Evolutionary conservation across 2,329 filamentous ascomycete genomes (phyloP).

Genomic region (Thelonectria discophora): DNA sequence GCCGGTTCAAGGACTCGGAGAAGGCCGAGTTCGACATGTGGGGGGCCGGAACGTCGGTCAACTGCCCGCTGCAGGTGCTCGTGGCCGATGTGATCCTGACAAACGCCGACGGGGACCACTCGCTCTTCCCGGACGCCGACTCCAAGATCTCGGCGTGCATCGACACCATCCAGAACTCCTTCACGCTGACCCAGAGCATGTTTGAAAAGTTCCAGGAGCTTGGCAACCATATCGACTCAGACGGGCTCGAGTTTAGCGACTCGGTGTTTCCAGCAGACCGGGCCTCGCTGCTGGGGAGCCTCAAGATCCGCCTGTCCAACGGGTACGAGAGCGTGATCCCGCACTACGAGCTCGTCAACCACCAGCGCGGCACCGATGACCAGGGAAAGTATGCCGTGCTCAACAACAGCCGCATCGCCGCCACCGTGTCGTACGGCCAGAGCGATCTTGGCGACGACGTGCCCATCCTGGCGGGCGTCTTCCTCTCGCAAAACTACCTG

Average conservation of each 20-base stretch:
- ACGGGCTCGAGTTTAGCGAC: slow-evolving; percentile 5
- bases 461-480: slow-evolving; percentile 18
- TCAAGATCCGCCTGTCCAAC: slow-evolving; percentile 16
- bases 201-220: slow-evolving; percentile 21
- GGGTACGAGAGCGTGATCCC: slow-evolving; percentile 20
- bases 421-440: slow-evolving; percentile 7
- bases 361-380: slow-evolving; percentile 18
- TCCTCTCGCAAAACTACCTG: slow-evolving; percentile 19
- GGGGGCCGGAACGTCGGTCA: slow-evolving; percentile 16
- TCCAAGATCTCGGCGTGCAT: slow-evolving; percentile 20
- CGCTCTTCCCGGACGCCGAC: slow-evolving; percentile 7
- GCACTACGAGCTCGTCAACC: slow-evolving; percentile 21
- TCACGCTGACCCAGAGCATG: slow-evolving; percentile 17
- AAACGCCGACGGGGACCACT: slow-evolving; percentile 22
- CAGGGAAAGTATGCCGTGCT: slow-evolving; percentile 19
- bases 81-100: slow-evolving; percentile 17
- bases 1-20: slow-evolving; percentile 11
- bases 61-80: slow-evolving; percentile 21
- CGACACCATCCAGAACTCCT: slow-evolving; percentile 24
- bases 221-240: slow-evolving; percentile 17
- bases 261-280: slow-evolving; percentile 6
- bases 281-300: slow-evolving; percentile 13
- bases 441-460: slow-evolving; percentile 19
- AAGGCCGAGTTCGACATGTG: slow-evolving; percentile 23
- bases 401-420: slow-evolving; percentile 20